A percentile compares a stretch with the other conserved stretches of the same genome.
Conservation (phyloP, 345 rosid species). For the Eucalyptus paniculata region DNA sequence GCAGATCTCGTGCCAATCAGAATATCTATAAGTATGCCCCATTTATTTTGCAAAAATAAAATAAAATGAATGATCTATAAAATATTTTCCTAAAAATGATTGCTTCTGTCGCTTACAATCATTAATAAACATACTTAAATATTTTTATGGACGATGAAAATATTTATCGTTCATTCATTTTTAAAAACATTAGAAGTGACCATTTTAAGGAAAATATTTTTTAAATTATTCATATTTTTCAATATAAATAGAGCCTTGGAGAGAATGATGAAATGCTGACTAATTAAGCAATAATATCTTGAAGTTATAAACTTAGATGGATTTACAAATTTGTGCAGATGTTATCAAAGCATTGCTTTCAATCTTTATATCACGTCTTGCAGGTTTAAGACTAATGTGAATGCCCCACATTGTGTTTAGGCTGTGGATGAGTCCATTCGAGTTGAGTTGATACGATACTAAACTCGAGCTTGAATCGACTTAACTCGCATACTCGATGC, state of each 20-base stretch:
- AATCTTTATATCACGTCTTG: not conserved
- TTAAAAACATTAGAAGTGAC: no score
- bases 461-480: not conserved
- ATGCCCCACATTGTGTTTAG: not conserved
- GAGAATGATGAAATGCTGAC: not conserved
- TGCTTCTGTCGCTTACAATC: fast-evolving
- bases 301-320: not conserved
- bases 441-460: fast-evolving
- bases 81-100: no score
- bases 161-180: fast-evolving
- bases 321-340: not conserved
- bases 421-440: not conserved
- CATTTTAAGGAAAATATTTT: no score
- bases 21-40: no score
- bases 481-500: not conserved
- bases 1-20: not conserved
- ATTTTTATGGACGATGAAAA: no score
- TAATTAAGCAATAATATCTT: not conserved
- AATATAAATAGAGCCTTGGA: not conserved
- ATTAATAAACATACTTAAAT: not conserved
- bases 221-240: no score
- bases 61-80: fast-evolving
- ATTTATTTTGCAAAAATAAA: no score
- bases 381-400: not conserved
- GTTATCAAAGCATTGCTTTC: not conserved